These are phyloP conservation scores for Ascochyta rabiei DNA, from an alignment of 2,329 filamentous ascomycete genomes.

Conservation along the genomic window DNA sequence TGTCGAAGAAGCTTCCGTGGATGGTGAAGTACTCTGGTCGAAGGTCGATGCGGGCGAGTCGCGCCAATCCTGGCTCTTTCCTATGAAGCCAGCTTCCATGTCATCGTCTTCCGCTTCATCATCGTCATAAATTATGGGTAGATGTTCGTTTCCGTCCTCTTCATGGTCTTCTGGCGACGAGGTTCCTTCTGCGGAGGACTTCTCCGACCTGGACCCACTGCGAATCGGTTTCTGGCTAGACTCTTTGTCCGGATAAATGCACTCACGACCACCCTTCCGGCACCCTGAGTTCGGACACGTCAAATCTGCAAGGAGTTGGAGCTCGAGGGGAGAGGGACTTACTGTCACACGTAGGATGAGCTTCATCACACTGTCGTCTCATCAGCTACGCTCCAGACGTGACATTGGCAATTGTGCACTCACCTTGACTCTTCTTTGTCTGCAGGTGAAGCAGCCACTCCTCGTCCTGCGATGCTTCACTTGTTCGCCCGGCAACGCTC, in stretches of 20 bases:
- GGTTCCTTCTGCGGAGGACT: slow-evolving; percentile 54
- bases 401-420: slow-evolving; percentile 5
- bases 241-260: slow-evolving; percentile 80
- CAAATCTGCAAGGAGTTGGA: slow-evolving; percentile 13
- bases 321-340: slow-evolving; percentile 42
- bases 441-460: slow-evolving; percentile 92
- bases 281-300: slow-evolving; percentile 65
- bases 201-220: slow-evolving; percentile 52
- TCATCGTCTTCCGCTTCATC: slow-evolving; percentile 55
- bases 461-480: slow-evolving; percentile 93
- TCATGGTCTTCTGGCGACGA: slow-evolving; percentile 60
- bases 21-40: slow-evolving; percentile 60
- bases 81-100: slow-evolving; percentile 21
- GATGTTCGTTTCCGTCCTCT: slow-evolving; percentile 47
- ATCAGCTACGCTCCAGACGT: slow-evolving; percentile 20
- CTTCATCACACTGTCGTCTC: slow-evolving; percentile 79
- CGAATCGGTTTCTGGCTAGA: slow-evolving; percentile 57
- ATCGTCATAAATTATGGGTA: slow-evolving; percentile 51
- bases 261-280: slow-evolving; percentile 88
- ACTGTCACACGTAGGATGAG: slow-evolving; percentile 82
- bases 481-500: slow-evolving; percentile 61
- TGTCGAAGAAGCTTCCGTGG: slow-evolving; percentile 54
- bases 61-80: slow-evolving; percentile 34
- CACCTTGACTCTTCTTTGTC: slow-evolving; percentile 82
- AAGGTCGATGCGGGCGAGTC: slow-evolving; percentile 48